A percentile compares a stretch with the other conserved stretches of the same genome.
phyloP scores from a whole-genome alignment of 495 filamentous ascomycete genomes.

The Annulohypoxylon bovei region DNA sequence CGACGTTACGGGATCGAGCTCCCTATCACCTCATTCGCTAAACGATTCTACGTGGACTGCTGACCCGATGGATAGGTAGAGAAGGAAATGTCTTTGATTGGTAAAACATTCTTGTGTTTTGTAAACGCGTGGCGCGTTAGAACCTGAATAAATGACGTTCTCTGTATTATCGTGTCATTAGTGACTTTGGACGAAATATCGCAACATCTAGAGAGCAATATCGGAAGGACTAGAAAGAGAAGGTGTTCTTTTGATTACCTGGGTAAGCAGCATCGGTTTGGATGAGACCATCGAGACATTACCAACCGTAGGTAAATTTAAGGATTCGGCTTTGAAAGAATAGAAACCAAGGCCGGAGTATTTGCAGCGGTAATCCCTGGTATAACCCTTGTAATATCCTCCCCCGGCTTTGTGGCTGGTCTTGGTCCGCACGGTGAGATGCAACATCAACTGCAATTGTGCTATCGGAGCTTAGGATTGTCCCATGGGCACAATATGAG shows the following conservation, averaged over 20 bases:
- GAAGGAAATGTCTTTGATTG: background rate
- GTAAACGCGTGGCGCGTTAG: slow-evolving; percentile 20
- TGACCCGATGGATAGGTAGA: slow-evolving; percentile 1
- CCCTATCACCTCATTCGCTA: slow-evolving; percentile 20
- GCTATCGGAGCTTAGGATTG: slow-evolving; percentile 21
- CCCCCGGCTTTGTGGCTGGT: slow-evolving; percentile 22
- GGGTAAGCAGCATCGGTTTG: slow-evolving; percentile 16
- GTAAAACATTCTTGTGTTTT: background rate
- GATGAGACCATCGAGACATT: slow-evolving; percentile 22
- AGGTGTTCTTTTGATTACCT: slow-evolving; percentile 23
- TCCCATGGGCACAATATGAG: background rate
- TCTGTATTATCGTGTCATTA: slow-evolving; percentile 16
- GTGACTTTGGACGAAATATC: slow-evolving; percentile 9
- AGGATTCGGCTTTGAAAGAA: background rate
- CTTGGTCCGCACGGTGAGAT: slow-evolving; percentile 26
- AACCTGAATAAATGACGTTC: slow-evolving; percentile 19
- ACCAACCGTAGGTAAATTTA: background rate
- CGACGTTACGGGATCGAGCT: slow-evolving; percentile 29
- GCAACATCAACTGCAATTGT: slow-evolving; percentile 18
- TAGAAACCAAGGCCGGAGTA: slow-evolving; percentile 32
- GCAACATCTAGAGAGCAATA: slow-evolving; percentile 24
- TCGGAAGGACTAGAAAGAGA: slow-evolving; percentile 27
- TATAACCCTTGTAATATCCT: slow-evolving; percentile 17
- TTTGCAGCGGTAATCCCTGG: slow-evolving; percentile 37
- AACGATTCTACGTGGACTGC: background rate